These are phyloP conservation scores for Myxozyma kluyveri DNA, from an alignment of 805 yeast species.

Conservation along the genomic window DNA sequence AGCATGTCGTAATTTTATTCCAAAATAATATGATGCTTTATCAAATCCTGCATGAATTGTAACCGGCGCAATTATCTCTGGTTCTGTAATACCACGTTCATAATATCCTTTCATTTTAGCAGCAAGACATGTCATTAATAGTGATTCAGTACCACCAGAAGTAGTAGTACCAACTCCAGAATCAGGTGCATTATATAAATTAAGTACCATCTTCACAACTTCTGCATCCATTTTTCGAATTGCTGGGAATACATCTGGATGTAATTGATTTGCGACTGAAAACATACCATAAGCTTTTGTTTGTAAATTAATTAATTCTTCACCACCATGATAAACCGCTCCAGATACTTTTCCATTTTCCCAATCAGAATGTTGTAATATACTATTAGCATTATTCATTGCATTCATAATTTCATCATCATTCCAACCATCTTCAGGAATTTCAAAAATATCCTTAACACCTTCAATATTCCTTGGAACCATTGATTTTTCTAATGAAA, in stretches of 20 bases:
- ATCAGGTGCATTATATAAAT: slow-evolving; percentile 75
- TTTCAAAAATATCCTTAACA: slow-evolving; percentile 32
- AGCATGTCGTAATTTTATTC: slow-evolving; percentile 77
- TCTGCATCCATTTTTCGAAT: slow-evolving; percentile 95
- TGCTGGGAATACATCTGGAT: slow-evolving; percentile 96
- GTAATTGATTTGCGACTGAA: slow-evolving; percentile 89
- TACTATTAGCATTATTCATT: slow-evolving; percentile 43
- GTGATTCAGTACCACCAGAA: slow-evolving; percentile 94
- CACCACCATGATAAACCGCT: slow-evolving; percentile 95
- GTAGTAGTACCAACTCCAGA: slow-evolving; percentile 77
- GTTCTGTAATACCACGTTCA: slow-evolving; percentile 57
- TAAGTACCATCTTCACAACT: slow-evolving; percentile 78
- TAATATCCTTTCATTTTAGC: slow-evolving; percentile 71
- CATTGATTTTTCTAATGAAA: slow-evolving; percentile 54
- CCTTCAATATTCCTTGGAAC: slow-evolving; percentile 50
- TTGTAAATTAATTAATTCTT: slow-evolving; percentile 70
- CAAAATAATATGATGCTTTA: slow-evolving; percentile 88
- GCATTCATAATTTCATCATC: slow-evolving; percentile 48
- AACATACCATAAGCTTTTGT: slow-evolving; percentile 70
- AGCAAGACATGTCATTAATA: slow-evolving; percentile 78
- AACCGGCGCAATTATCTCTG: slow-evolving; percentile 85
- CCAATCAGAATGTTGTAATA: slow-evolving; percentile 73
- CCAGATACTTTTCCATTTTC: slow-evolving; percentile 84
- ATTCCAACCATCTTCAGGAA: slow-evolving; percentile 63
- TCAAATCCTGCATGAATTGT: slow-evolving; percentile 95